Evolutionary conservation across 2,329 filamentous ascomycete species (phyloP).

Genomic region (Hymenoscyphus repandus): DNA sequence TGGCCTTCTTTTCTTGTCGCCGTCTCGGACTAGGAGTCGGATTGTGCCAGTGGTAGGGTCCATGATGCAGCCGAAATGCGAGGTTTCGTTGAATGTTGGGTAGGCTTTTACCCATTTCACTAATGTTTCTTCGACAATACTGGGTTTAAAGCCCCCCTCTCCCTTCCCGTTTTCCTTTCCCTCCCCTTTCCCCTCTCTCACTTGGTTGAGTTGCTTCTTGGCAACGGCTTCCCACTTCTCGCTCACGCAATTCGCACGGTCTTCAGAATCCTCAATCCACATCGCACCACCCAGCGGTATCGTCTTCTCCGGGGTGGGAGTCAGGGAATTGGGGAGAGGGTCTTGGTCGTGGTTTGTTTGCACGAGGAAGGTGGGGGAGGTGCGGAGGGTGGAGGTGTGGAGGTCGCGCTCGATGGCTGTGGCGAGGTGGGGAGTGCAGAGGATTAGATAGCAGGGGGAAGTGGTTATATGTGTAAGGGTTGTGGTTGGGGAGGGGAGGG

Average conservation of each 20-base stretch:
- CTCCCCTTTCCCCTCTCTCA: background rate
- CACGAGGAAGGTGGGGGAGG: conserved; percentile 2
- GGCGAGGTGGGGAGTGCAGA: conserved; percentile 44
- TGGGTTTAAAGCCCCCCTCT: conserved; percentile 16
- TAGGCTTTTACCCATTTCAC: conserved; percentile 44
- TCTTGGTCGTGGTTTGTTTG: conserved; percentile 5
- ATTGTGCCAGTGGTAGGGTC: conserved; percentile 46
- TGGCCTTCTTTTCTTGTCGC: background rate
- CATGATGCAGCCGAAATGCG: conserved; percentile 54
- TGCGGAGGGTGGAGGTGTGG: conserved; percentile 34
- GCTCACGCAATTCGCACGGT: conserved; percentile 33
- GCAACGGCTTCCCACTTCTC: conserved; percentile 34
- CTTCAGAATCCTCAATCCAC: conserved; percentile 29
- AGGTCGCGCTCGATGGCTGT: conserved; percentile 53
- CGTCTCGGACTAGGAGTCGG: conserved; percentile 36
- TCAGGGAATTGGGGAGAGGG: background rate
- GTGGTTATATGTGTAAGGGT: conserved; percentile 36
- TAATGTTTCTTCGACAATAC: conserved; percentile 33
- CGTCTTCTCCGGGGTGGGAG: background rate
- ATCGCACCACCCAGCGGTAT: background rate
- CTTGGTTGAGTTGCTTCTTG: conserved; percentile 13
- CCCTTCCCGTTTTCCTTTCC: background rate
- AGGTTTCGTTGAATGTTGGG: conserved; percentile 51
- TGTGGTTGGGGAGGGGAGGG: conserved; percentile 11
- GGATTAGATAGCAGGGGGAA: conserved; percentile 52